Conservation (phyloP, 805 yeast genomes). For the Priceomyces medius region DNA sequence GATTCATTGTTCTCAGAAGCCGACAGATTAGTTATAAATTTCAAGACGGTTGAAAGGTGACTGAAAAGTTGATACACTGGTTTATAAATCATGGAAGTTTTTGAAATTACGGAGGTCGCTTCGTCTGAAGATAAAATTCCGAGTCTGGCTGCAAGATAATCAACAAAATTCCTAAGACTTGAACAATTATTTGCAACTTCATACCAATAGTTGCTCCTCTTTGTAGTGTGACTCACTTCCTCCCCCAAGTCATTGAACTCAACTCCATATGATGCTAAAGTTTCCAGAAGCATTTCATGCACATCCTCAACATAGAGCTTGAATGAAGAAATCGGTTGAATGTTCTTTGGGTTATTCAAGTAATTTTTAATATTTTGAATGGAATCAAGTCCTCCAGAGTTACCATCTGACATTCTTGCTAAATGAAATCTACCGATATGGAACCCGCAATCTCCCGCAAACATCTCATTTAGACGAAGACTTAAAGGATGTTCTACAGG, state of each 20-base stretch:
- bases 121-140: conserved; percentile 11
- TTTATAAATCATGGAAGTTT: conserved; percentile 22
- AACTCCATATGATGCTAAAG: conserved; percentile 28
- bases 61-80: conserved; percentile 28
- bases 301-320: conserved; percentile 44
- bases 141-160: conserved; percentile 21
- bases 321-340: conserved; percentile 22
- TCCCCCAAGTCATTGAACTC: conserved; percentile 35
- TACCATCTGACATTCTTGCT: conserved; percentile 33
- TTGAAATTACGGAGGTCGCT: conserved; percentile 11
- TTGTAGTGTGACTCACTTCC: conserved; percentile 17
- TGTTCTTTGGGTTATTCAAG: conserved; percentile 13
- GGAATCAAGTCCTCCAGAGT: conserved; percentile 37
- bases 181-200: conserved; percentile 34
- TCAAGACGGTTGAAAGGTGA: conserved; percentile 27
- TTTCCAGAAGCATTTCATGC: conserved; percentile 27
- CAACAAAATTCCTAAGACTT: conserved; percentile 28
- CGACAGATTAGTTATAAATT: conserved; percentile 15
- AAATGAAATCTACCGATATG: conserved; percentile 40
- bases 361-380: conserved; percentile 31
- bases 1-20: no score
- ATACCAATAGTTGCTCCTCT: conserved; percentile 24
- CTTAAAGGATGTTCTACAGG: conserved; percentile 34
- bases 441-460: conserved; percentile 42
- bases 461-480: conserved; percentile 33